Evolutionary conservation across 495 filamentous ascomycete genomes (phyloP).

Genomic region (Jackrogersella minutella): DNA sequence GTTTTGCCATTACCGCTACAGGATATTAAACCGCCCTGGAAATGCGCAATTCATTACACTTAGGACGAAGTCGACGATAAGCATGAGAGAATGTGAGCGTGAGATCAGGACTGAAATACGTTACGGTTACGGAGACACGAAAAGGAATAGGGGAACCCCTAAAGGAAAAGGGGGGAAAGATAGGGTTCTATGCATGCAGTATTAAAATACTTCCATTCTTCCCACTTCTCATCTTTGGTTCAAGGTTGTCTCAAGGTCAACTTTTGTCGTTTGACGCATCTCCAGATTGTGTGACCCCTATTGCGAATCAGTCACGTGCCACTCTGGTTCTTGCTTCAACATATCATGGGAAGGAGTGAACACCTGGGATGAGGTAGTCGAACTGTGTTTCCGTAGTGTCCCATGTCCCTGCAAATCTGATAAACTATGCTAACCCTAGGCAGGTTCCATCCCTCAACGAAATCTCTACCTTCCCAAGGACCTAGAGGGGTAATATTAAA

Average conservation of each 20-base stretch:
- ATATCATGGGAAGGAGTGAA: neutral
- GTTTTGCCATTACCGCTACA: neutral
- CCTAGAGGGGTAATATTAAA: too few species aligned
- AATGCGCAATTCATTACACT: conserved; percentile 14
- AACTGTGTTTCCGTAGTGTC: neutral
- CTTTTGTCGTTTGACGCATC: neutral
- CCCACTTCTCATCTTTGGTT: neutral
- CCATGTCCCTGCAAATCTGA: neutral
- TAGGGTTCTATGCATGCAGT: conserved; percentile 5
- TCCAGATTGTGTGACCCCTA: neutral
- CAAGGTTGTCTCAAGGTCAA: neutral
- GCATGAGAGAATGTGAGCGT: neutral
- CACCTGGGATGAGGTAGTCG: neutral
- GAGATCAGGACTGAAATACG: neutral
- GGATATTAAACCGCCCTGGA: conserved; percentile 14
- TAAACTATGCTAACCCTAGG: conserved; percentile 3
- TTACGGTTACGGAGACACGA: conserved; percentile 2
- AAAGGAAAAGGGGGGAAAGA: neutral
- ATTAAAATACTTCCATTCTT: conserved; percentile 9
- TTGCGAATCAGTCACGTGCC: conserved; percentile 2
- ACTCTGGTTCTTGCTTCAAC: neutral
- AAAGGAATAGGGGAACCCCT: neutral
- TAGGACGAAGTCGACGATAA: neutral
- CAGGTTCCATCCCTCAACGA: conserved; percentile 1
- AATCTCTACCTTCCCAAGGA: too few species aligned